Evolutionary conservation across 768 basidiomycete genomes (phyloP).

Genomic region (Termitomyces titanicus): DNA sequence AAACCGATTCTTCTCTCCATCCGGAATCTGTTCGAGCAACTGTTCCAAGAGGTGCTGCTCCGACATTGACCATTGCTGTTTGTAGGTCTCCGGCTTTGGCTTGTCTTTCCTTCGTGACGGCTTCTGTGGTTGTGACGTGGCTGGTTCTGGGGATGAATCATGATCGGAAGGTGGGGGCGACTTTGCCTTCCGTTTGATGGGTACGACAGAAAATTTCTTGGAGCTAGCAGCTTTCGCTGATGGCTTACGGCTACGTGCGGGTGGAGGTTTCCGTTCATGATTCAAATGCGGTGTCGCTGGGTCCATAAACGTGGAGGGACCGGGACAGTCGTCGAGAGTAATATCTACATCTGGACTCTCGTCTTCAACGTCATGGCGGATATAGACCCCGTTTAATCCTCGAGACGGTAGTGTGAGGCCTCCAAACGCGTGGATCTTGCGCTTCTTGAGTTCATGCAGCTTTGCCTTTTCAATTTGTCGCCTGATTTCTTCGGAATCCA

Average conservation of each 20-base stretch:
- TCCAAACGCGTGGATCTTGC: constrained; percentile 35
- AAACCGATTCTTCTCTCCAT: constrained; percentile 71
- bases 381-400: constrained; percentile 39
- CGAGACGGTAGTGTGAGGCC: constrained; percentile 28
- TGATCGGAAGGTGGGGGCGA: background rate
- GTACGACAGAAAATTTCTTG: background rate
- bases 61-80: constrained; percentile 71
- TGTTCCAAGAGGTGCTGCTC: constrained; percentile 79
- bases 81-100: constrained; percentile 72
- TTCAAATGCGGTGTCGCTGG: background rate
- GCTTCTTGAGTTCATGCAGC: constrained; percentile 53
- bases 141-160: background rate
- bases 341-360: constrained; percentile 63
- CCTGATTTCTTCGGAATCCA: constrained; percentile 37
- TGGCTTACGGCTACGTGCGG: constrained; percentile 1
- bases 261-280: too few relatives aligned
- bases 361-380: constrained; percentile 55
- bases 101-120: constrained; percentile 23
- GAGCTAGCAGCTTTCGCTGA: constrained; percentile 1
- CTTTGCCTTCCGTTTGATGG: constrained; percentile 3
- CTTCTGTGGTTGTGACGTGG: background rate
- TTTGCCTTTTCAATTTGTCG: constrained; percentile 47
- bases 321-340: constrained; percentile 20
- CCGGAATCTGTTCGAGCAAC: constrained; percentile 71
- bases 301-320: background rate